Evolutionary conservation across 169 alveolate genomes (phyloP).

Genomic region (Besnoitia besnoiti): DNA sequence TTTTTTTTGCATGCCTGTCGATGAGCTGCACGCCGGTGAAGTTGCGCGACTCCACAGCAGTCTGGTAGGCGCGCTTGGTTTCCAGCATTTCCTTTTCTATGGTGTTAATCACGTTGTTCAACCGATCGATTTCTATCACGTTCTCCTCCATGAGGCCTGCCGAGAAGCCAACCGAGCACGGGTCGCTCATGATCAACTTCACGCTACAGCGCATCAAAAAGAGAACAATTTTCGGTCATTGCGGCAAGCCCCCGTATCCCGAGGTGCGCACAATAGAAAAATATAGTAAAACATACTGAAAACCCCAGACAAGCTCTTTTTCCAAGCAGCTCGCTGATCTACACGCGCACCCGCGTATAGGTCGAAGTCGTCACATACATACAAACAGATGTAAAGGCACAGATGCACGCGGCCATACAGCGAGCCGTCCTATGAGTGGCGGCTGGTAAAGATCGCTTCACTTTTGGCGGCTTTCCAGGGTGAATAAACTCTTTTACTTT

Average conservation of each 20-base stretch:
- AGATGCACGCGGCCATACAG: neutral
- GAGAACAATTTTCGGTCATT: too few relatives aligned
- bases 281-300: neutral
- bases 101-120: slow-evolving; percentile 85
- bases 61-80: slow-evolving; percentile 82
- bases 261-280: neutral
- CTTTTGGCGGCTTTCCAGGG: too few relatives aligned
- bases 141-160: slow-evolving; percentile 79
- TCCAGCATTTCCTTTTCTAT: slow-evolving; percentile 88
- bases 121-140: slow-evolving; percentile 88
- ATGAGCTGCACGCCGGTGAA: slow-evolving; percentile 90
- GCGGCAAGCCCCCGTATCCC: neutral
- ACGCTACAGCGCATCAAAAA: too few relatives aligned
- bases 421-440: too few relatives aligned
- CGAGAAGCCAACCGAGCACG: too few relatives aligned
- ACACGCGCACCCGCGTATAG: neutral
- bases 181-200: neutral
- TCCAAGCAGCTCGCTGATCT: too few relatives aligned
- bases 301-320: neutral
- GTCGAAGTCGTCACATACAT: neutral
- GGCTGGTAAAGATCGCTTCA: too few relatives aligned
- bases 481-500: too few relatives aligned
- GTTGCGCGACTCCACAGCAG: slow-evolving; percentile 89
- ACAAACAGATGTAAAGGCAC: neutral
- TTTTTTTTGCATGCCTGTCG: slow-evolving; percentile 70